Percentiles rank a stretch among this genome's conserved stretches.
phyloP scores from a whole-genome alignment of 2,329 filamentous ascomycete genomes.

The Sporothrix phasma region DNA sequence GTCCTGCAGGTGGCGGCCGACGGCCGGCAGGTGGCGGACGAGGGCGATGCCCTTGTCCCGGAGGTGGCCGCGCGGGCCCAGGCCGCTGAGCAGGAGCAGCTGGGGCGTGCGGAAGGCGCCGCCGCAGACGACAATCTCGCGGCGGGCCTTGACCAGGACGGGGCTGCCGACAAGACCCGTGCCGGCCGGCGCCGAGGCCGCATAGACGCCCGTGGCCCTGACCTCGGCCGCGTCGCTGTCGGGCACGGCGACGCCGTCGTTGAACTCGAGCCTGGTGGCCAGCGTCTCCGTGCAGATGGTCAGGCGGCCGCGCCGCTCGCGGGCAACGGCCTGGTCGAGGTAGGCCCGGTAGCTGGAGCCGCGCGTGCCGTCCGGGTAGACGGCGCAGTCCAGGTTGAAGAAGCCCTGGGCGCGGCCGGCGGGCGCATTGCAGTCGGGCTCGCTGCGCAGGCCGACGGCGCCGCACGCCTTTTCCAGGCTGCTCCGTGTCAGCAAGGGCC shows the following conservation, averaged over 20 bases:
- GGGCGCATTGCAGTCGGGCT: slow-evolving; percentile 24
- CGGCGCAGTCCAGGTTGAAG: slow-evolving; percentile 24
- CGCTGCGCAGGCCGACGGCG: slow-evolving; percentile 22
- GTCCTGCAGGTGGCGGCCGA: slow-evolving; percentile 24
- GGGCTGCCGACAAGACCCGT: slow-evolving; percentile 1
- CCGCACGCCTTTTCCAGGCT: slow-evolving; percentile 21
- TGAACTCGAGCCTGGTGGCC: slow-evolving; percentile 24
- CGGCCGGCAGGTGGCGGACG: slow-evolving; percentile 22
- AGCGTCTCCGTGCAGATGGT: slow-evolving; percentile 26
- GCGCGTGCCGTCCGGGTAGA: slow-evolving; percentile 22
- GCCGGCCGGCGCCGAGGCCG: slow-evolving; percentile 12
- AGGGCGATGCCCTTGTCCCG: slow-evolving; percentile 20
- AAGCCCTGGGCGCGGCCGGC: slow-evolving; percentile 22
- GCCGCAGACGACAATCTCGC: slow-evolving; percentile 26
- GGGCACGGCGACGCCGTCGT: slow-evolving; percentile 8
- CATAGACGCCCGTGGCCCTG: slow-evolving; percentile 22
- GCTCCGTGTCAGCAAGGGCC: neutral
- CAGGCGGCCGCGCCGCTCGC: slow-evolving; percentile 19
- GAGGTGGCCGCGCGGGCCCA: slow-evolving; percentile 22
- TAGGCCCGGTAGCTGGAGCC: slow-evolving; percentile 24
- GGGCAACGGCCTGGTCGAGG: slow-evolving; percentile 20
- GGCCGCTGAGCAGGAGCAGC: slow-evolving; percentile 27
- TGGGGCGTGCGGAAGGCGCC: slow-evolving; percentile 26
- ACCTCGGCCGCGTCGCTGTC: neutral
- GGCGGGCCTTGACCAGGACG: slow-evolving; percentile 20